A percentile compares a stretch with the other conserved stretches of the same genome.
Conservation (phyloP, 495 filamentous ascomycete genomes). For the Bacidia rubella region DNA sequence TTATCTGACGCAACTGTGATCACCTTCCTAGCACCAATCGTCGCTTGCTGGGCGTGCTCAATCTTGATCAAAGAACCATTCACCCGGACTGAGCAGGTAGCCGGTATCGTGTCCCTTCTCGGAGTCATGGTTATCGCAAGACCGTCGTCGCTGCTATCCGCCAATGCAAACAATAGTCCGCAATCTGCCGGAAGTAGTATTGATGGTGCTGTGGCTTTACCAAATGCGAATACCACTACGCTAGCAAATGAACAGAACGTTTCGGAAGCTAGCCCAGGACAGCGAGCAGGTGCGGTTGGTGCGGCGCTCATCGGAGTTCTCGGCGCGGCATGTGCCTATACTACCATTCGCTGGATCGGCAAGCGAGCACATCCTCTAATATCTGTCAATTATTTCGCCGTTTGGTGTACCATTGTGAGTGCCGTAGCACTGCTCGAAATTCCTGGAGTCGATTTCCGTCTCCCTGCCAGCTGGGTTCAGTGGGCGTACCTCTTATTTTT, state of each 20-base stretch:
- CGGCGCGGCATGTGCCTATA: conserved; percentile 64
- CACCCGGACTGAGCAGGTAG: conserved; percentile 62
- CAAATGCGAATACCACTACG: conserved; percentile 15
- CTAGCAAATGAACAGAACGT: conserved; percentile 18
- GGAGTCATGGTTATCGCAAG: conserved; percentile 80
- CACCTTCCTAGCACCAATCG: conserved; percentile 72
- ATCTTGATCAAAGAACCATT: conserved; percentile 68
- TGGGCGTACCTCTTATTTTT: conserved; percentile 60
- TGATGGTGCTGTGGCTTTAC: conserved; percentile 11
- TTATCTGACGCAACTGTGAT: conserved; percentile 87
- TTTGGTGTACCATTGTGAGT: conserved; percentile 54
- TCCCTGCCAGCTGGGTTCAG: conserved; percentile 48
- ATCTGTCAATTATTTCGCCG: conserved; percentile 74
- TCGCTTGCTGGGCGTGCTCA: conserved; percentile 74
- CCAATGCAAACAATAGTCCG: conserved; percentile 10
- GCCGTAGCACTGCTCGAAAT: conserved; percentile 41
- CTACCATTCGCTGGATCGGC: conserved; percentile 74
- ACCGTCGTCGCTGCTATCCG: conserved; percentile 43
- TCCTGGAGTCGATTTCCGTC: conserved; percentile 39
- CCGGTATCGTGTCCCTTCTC: conserved; percentile 57
- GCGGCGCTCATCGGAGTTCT: conserved; percentile 69
- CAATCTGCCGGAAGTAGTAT: conserved; percentile 10
- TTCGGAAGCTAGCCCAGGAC: conserved; percentile 38
- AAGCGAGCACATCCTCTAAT: conserved; percentile 72
- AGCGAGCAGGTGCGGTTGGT: conserved; percentile 60